Conservation (phyloP, 345 rosid genomes). For the Rhizophora apiculata region DNA sequence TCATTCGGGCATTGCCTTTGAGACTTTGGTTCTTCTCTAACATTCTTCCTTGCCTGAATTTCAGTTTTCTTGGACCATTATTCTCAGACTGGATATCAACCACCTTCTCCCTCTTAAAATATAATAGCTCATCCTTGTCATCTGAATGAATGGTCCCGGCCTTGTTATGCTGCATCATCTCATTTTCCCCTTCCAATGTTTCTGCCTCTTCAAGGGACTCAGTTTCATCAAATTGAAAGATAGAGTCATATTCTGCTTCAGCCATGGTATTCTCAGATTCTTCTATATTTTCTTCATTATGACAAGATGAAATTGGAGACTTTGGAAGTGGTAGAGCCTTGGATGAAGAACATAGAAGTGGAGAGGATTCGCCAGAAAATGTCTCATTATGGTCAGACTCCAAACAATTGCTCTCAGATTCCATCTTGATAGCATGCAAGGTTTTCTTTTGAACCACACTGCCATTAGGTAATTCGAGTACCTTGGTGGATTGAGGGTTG, state of each 20-base stretch:
- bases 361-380: conserved; percentile 34
- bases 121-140: conserved; percentile 36
- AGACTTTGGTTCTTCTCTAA: conserved; percentile 33
- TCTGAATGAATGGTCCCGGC: conserved; percentile 24
- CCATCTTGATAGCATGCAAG: conserved; percentile 57
- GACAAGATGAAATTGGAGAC: conserved; percentile 28
- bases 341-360: conserved; percentile 23
- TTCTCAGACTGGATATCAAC: conserved; percentile 48
- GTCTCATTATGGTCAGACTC: conserved; percentile 47
- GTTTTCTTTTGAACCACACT: conserved; percentile 54
- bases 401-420: conserved; percentile 38
- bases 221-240: conserved; percentile 37
- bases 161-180: conserved; percentile 18
- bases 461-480: neutral
- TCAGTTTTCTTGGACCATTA: conserved; percentile 57
- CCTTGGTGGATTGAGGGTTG: conserved; percentile 18
- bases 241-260: conserved; percentile 40
- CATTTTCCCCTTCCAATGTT: conserved; percentile 25
- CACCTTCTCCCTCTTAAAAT: conserved; percentile 59
- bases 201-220: conserved; percentile 23
- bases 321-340: conserved; percentile 19
- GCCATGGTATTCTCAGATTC: conserved; percentile 32
- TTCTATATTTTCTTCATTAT: conserved; percentile 34
- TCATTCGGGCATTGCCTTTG: conserved; percentile 36
- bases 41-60: conserved; percentile 54